These are phyloP conservation scores for Euphorbia peplus DNA, from an alignment of 345 rosid species.

Conservation along the genomic window DNA sequence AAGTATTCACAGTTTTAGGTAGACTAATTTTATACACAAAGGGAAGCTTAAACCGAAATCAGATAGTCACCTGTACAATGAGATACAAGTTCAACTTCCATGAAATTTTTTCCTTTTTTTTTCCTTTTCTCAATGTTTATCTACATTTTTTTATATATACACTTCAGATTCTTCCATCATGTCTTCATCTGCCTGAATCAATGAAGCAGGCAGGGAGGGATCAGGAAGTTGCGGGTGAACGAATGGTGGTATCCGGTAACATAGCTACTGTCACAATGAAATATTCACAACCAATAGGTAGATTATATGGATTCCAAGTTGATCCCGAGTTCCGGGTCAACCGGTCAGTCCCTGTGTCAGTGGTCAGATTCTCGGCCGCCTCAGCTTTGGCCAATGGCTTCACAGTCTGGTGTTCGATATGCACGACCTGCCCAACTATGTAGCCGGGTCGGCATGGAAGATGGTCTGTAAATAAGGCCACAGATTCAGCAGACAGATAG, in stretches of 20 bases:
- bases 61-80: slow-evolving; percentile 47
- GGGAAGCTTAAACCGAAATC: slow-evolving; percentile 34
- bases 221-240: slow-evolving; percentile 80
- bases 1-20: not conserved
- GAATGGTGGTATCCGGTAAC: slow-evolving; percentile 85
- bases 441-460: slow-evolving; percentile 74
- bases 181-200: slow-evolving; percentile 55
- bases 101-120: not conserved
- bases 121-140: not conserved
- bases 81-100: slow-evolving; percentile 28
- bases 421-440: slow-evolving; percentile 90
- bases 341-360: slow-evolving; percentile 51
- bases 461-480: slow-evolving; percentile 83
- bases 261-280: slow-evolving; percentile 94
- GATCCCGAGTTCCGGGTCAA: slow-evolving; percentile 54
- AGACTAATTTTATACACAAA: slow-evolving; percentile 35
- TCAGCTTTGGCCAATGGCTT: slow-evolving; percentile 43
- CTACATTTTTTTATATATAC: slow-evolving; percentile 36
- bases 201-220: slow-evolving; percentile 50
- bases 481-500: slow-evolving; percentile 89
- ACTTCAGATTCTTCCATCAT: slow-evolving; percentile 65
- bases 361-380: slow-evolving; percentile 38
- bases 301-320: slow-evolving; percentile 64
- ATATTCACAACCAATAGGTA: slow-evolving; percentile 83
- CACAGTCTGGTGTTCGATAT: slow-evolving; percentile 76